These are phyloP conservation scores for Trichophyton schoenleinii DNA, from an alignment of 2,329 filamentous ascomycete species.

Conservation along the genomic window DNA sequence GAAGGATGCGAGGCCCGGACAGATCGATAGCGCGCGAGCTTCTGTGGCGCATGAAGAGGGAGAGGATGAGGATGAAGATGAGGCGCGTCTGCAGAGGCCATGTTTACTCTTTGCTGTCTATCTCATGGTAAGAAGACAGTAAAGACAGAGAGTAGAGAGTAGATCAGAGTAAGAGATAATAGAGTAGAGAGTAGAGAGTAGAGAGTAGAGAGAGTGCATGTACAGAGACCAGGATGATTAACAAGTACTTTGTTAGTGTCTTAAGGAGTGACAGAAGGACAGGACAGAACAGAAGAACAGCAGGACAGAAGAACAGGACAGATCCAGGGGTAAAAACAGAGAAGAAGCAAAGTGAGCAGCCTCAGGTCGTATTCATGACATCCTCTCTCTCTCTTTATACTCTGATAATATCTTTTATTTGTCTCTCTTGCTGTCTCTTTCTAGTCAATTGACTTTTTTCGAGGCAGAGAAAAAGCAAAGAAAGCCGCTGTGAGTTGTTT, in stretches of 20 bases:
- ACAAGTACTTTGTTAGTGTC: too few species aligned
- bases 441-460: too few species aligned
- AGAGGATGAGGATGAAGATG: neutral
- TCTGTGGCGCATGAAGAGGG: constrained; percentile 20
- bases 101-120: neutral
- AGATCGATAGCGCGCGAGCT: constrained; percentile 48
- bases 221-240: neutral
- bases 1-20: constrained; percentile 23
- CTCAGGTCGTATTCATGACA: constrained; percentile 14
- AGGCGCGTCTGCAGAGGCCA: constrained; percentile 3
- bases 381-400: too few species aligned
- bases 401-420: too few species aligned
- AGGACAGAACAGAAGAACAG: neutral
- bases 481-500: too few species aligned
- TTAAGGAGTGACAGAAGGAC: neutral
- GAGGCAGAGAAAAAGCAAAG: too few species aligned
- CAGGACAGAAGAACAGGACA: neutral
- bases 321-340: neutral
- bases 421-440: too few species aligned
- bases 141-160: too few species aligned
- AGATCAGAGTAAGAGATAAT: too few species aligned
- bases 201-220: neutral
- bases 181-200: too few species aligned
- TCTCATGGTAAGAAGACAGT: neutral
- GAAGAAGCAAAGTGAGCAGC: neutral